phyloP scores from a whole-genome alignment of 345 rosid genomes.

The Boechera divaricarpa region DNA sequence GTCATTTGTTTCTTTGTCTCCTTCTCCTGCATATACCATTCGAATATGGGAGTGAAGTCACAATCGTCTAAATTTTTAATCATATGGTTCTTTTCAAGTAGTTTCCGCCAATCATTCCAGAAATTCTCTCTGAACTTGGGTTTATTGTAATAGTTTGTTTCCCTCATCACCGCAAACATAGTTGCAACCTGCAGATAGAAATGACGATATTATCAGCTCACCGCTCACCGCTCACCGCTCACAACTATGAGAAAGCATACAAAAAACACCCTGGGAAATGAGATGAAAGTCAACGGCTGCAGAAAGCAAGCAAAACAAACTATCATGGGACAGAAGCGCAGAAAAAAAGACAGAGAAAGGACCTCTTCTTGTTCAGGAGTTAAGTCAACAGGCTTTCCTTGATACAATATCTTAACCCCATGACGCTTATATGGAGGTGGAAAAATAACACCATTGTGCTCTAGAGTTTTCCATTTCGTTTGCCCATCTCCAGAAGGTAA shows the following conservation, averaged over 20 bases:
- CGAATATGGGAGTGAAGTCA: slow-evolving; percentile 87
- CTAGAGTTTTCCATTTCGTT: slow-evolving; percentile 95
- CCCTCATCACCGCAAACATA: slow-evolving; percentile 97
- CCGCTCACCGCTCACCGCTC: slow-evolving; percentile 41
- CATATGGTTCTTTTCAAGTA: slow-evolving; percentile 83
- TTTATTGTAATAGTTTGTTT: slow-evolving; percentile 89
- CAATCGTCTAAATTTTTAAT: slow-evolving; percentile 78
- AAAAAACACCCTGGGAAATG: slow-evolving; percentile 2
- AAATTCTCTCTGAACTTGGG: slow-evolving; percentile 81
- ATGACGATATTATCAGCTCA: slow-evolving; percentile 29
- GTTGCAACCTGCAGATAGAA: slow-evolving; percentile 72
- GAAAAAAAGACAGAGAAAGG: slow-evolving; percentile 8
- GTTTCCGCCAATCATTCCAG: slow-evolving; percentile 91
- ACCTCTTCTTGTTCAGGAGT: slow-evolving; percentile 96
- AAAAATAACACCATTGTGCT: slow-evolving; percentile 94
- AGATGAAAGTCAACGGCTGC: slow-evolving; percentile 22
- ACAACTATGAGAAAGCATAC: slow-evolving; percentile 14
- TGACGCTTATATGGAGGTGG: slow-evolving; percentile 91
- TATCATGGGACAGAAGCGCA: slow-evolving; percentile 15
- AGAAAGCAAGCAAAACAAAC: slow-evolving; percentile 4
- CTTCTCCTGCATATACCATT: slow-evolving; percentile 88
- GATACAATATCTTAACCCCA: slow-evolving; percentile 82
- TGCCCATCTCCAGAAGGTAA: slow-evolving; percentile 94
- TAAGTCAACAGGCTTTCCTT: slow-evolving; percentile 78
- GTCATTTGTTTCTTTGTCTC: slow-evolving; percentile 60